phyloP scores from a whole-genome alignment of 2,329 filamentous ascomycete genomes.

The Fusarium odoratissimum region DNA sequence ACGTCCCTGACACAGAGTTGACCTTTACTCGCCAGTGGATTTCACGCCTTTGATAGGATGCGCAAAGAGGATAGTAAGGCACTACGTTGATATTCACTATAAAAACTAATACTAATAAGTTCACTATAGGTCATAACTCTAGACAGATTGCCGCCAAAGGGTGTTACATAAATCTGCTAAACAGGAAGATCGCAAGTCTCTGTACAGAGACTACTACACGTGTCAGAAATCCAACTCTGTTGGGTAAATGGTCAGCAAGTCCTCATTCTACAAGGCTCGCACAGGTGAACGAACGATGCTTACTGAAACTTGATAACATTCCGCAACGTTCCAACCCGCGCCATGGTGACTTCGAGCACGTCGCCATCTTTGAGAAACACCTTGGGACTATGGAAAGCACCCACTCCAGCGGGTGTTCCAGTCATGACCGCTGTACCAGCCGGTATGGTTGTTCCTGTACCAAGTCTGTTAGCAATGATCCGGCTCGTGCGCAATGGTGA shows the following conservation, averaged over 20 bases:
- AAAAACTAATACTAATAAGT: too few relatives aligned
- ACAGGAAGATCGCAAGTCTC: background rate
- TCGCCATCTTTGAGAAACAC: background rate
- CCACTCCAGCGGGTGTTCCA: background rate
- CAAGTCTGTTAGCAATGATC: background rate
- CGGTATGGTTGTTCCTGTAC: background rate
- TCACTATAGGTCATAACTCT: too few relatives aligned
- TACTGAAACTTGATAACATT: background rate
- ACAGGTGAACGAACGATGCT: background rate
- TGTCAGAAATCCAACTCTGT: background rate
- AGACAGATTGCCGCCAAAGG: too few relatives aligned
- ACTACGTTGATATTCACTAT: too few relatives aligned
- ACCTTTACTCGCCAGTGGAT: too few relatives aligned
- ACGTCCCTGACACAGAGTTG: too few relatives aligned
- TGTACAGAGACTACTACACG: background rate
- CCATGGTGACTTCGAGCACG: background rate
- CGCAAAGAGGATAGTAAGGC: too few relatives aligned
- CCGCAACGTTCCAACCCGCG: background rate
- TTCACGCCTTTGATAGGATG: too few relatives aligned
- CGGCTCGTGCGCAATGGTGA: rapidly evolving
- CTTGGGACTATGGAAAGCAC: background rate
- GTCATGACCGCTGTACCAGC: background rate
- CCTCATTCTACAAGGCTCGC: rapidly evolving
- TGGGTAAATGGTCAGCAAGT: rapidly evolving
- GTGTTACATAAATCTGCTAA: background rate